Evolutionary conservation across 306 rosid species (phyloP).

Genomic region (Quillaja saponaria): DNA sequence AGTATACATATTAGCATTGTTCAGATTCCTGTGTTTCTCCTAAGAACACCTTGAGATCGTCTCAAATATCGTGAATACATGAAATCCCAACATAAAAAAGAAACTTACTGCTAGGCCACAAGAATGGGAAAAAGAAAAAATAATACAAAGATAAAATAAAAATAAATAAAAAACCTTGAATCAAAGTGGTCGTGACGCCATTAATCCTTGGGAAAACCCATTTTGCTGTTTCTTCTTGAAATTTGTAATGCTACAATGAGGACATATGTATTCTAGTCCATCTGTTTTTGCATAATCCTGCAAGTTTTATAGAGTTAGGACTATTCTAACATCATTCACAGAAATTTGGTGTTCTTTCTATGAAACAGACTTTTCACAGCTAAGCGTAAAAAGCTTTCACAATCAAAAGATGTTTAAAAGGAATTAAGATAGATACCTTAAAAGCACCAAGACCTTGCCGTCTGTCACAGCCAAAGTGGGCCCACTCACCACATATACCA

Average conservation of each 20-base stretch:
- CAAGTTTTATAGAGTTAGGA: slow-evolving; percentile 24
- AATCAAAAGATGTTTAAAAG: not conserved
- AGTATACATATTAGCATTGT: slow-evolving; percentile 19
- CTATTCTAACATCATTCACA: slow-evolving; percentile 2
- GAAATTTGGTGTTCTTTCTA: not conserved
- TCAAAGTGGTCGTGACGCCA: slow-evolving; percentile 62
- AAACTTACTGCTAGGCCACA: slow-evolving; percentile 19
- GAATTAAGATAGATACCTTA: slow-evolving; percentile 59
- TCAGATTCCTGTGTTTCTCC: slow-evolving; percentile 24
- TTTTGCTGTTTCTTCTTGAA: slow-evolving; percentile 56
- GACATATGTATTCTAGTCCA: slow-evolving; percentile 96
- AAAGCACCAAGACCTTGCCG: slow-evolving; percentile 98
- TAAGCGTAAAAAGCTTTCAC: not conserved
- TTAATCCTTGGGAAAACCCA: slow-evolving; percentile 76
- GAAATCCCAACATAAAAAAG: slow-evolving; percentile 27
- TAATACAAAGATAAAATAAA: too few species aligned
- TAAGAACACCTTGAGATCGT: slow-evolving; percentile 35
- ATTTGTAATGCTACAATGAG: slow-evolving; percentile 90
- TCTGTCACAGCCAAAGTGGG: slow-evolving; percentile 98
- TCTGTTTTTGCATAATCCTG: slow-evolving; percentile 99
- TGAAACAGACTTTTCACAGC: too few species aligned
- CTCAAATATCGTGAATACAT: slow-evolving; percentile 34
- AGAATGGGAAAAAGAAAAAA: too few species aligned
- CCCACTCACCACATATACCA: slow-evolving; percentile 99
- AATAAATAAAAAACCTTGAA: slow-evolving; percentile 14